phyloP scores from a whole-genome alignment of 495 filamentous ascomycete genomes.

The Hypomontagnella monticulosa region DNA sequence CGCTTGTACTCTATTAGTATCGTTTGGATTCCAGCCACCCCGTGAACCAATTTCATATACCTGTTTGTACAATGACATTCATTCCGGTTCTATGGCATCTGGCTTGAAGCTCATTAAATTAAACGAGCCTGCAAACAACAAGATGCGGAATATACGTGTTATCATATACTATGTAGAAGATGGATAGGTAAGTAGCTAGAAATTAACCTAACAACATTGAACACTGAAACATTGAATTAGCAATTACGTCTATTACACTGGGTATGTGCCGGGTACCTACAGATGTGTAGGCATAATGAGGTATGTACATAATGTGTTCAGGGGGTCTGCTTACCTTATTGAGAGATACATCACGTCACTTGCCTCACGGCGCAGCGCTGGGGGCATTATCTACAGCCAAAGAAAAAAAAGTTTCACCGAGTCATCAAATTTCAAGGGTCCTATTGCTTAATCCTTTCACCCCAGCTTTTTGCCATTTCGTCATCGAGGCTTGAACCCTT shows the following conservation, averaged over 20 bases:
- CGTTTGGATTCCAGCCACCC: constrained; percentile 3
- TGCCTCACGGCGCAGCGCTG: constrained; percentile 15
- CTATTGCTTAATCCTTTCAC: constrained; percentile 21
- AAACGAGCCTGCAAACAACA: constrained; percentile 33
- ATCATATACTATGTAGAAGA: too few species aligned
- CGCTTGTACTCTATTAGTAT: constrained; percentile 18
- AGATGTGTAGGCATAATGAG: not conserved
- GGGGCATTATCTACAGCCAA: not conserved
- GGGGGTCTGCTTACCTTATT: constrained; percentile 14
- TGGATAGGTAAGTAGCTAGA: too few species aligned
- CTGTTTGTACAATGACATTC: constrained; percentile 7
- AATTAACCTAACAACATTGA: too few species aligned
- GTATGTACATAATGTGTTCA: not conserved
- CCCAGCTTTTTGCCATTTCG: constrained; percentile 38
- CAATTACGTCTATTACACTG: too few species aligned
- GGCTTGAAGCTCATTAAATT: constrained; percentile 22
- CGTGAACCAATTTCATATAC: not conserved
- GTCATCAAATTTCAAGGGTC: constrained; percentile 34
- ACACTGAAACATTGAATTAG: too few species aligned
- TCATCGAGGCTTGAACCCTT: constrained; percentile 40
- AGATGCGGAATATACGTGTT: constrained; percentile 31
- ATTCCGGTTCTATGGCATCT: constrained; percentile 20
- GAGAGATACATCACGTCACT: not conserved
- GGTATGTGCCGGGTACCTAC: constrained; percentile 1
- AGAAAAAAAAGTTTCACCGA: constrained; percentile 38